Evolutionary conservation across 2,329 filamentous ascomycete species (phyloP), one percentile per base, ranked within the genome.

Genomic region (Lithohypha guttulata): DNA sequence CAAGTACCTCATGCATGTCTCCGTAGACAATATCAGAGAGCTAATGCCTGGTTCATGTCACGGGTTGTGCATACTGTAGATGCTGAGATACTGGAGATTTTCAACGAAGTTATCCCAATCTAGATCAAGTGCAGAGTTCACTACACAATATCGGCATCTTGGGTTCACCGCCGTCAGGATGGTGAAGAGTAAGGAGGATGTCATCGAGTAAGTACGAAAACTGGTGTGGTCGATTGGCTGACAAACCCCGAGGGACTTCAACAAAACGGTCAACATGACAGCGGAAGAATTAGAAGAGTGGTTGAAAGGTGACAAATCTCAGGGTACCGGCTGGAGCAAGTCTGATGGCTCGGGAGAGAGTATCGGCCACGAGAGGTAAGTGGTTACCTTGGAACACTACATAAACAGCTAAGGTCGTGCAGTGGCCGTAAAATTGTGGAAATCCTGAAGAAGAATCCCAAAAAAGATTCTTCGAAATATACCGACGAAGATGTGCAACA

Each of bases 191-290:
- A 61, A 61, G 32, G 57, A 65, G 23, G 70, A 65, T 29, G 66
- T 71, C 34, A 69, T 71, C 47, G 48, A 65, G 66, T 68, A 47
- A 46, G 53, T 42, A 19, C 13, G 17, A 22, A 14, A n/a, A 15
- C 6, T 19, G 19, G 19, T 30, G 63, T 60, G 2, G 61, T 63
- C 35, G 64, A 61, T n/a, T 6, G 33, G 9, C 28, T 40, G 18
- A 37, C 11, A 26, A 25, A 13, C n/a, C 6, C 6, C 59, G 45
- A 67, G 69, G 34, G 75, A 81, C 53, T 81, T 79, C 64, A 79
- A 80, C 45, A 65, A 73, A 26, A 58, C 79, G 32, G 74, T 81
- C 55, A 81, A 81, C 56, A 80, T 81, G 76, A 69, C 65, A 8
- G 62, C 74, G 2, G 55, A 64, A 2, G 75, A 80, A 46, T 65